Evolutionary conservation across 768 basidiomycete species (phyloP).

Genomic region (Tylopilus cervinicoccineus): DNA sequence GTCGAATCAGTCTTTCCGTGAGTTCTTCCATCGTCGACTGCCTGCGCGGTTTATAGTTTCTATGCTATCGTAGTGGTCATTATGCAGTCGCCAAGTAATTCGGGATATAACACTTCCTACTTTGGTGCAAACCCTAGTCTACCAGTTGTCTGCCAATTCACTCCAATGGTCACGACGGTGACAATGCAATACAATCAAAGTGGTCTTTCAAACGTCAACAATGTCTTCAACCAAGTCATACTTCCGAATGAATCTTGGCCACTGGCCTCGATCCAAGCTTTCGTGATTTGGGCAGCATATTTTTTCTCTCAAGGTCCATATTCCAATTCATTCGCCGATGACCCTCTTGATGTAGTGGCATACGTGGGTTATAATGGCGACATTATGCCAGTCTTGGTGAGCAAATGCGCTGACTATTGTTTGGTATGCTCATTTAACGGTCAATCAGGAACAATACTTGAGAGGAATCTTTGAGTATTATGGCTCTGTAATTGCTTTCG

Average conservation of each 20-base stretch:
- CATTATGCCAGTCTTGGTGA: too few species aligned
- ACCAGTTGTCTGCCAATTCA: neutral
- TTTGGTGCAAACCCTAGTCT: neutral
- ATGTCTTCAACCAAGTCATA: neutral
- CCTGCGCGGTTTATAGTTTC: neutral
- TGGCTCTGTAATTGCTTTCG: too few species aligned
- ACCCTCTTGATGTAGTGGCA: too few species aligned
- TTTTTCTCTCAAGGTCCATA: too few species aligned
- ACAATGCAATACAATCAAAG: neutral
- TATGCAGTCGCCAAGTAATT: neutral
- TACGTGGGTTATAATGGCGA: too few species aligned
- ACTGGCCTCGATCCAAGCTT: too few species aligned
- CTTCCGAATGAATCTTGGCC: neutral
- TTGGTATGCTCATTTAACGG: too few species aligned
- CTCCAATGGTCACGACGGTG: neutral
- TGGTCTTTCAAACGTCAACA: neutral
- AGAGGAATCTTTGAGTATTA: too few species aligned
- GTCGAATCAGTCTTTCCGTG: neutral
- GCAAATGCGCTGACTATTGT: too few species aligned
- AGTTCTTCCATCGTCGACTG: neutral
- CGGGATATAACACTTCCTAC: neutral
- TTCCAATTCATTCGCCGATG: too few species aligned
- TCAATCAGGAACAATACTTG: too few species aligned
- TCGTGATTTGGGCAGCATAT: too few species aligned
- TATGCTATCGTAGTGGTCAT: neutral